Evolutionary conservation across 805 yeast species (phyloP), one percentile per base, ranked within the genome.

Genomic region (Candida sanyiensis): DNA sequence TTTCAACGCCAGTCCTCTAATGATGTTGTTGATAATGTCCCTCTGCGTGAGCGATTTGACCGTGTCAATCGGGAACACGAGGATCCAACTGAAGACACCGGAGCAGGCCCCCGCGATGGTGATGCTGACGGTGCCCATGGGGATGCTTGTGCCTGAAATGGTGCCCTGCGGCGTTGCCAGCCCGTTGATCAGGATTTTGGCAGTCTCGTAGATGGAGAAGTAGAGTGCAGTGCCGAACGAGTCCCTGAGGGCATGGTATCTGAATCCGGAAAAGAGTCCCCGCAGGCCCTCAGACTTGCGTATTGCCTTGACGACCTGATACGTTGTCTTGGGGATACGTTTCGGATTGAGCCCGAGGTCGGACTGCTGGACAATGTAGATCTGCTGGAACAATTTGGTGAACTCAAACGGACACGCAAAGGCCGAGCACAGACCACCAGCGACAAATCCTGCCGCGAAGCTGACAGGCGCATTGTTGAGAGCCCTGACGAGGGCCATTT

Each of bases 321-420:
- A 50, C 3, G 77, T 61, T 16, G 60, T 57, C 46, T 49, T 53
- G 16, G 61, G 60, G 47, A 54, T 64, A 34, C 40, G 61, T 50
- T 39, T 55, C 41, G 41, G 73, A 59, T 38, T 63, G 42, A 44
- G 41, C 33, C 43, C 49, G 37, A 50, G 53, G 27, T 44, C 55
- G 28, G 47, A 51, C 25, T 66, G 59, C 50, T 61, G 59, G 37
- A 68, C 54, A 20, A 71, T 50, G 24, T 62, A 79, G 27, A 86
- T 73, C 57, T 86, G 95, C 26, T 90, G 82, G 45, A 81, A 84
- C 7, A 85, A 68, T 58, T 86, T 87, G 34, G 90, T 78, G 60
- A 84, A 75, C 58, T 86, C 96, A 56, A 86, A 86, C 2, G 96
- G 96, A 48, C 90, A 82, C 3, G 88, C 83, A 57, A 79, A 75